Conservation (phyloP, 2,329 filamentous ascomycete genomes). For the Neofusicoccum laricinum region DNA sequence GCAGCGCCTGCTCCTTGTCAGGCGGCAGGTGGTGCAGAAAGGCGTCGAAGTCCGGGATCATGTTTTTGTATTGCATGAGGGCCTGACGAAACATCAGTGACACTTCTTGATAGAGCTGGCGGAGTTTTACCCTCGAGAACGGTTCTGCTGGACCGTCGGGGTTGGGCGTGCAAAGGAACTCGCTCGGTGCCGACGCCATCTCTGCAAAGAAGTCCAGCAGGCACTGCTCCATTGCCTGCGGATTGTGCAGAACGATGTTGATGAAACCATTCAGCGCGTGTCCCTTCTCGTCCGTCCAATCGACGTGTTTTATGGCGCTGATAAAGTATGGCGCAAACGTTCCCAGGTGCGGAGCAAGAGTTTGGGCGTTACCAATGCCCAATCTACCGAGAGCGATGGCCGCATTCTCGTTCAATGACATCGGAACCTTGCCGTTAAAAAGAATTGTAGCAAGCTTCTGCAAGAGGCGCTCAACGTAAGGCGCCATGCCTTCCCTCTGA, state of each 20-base stretch:
- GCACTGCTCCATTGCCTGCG: slow-evolving; percentile 85
- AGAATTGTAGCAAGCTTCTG: slow-evolving; percentile 78
- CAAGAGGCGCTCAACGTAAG: slow-evolving; percentile 74
- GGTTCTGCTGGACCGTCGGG: slow-evolving; percentile 62
- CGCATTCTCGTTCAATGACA: slow-evolving; percentile 87
- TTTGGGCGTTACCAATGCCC: slow-evolving; percentile 72
- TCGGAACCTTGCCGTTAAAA: slow-evolving; percentile 78
- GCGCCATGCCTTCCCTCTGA: slow-evolving; percentile 67
- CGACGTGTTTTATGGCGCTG: slow-evolving; percentile 75
- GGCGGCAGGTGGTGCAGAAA: slow-evolving; percentile 49
- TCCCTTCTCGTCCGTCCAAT: slow-evolving; percentile 89
- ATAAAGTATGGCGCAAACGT: slow-evolving; percentile 83
- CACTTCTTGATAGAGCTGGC: not conserved
- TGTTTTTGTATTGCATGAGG: slow-evolving; percentile 52
- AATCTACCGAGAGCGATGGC: slow-evolving; percentile 88
- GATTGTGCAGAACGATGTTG: slow-evolving; percentile 78
- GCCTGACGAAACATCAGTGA: slow-evolving; percentile 34
- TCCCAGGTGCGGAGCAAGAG: slow-evolving; percentile 73
- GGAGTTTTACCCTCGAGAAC: slow-evolving; percentile 68
- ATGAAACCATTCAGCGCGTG: slow-evolving; percentile 91
- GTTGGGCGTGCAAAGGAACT: slow-evolving; percentile 57
- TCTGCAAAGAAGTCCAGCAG: slow-evolving; percentile 78
- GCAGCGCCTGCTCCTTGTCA: slow-evolving; percentile 42
- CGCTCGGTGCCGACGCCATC: slow-evolving; percentile 67
- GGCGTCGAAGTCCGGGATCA: slow-evolving; percentile 53